Conservation (phyloP, 2,329 filamentous ascomycete genomes). For the Dothideomycetes sp. region DNA sequence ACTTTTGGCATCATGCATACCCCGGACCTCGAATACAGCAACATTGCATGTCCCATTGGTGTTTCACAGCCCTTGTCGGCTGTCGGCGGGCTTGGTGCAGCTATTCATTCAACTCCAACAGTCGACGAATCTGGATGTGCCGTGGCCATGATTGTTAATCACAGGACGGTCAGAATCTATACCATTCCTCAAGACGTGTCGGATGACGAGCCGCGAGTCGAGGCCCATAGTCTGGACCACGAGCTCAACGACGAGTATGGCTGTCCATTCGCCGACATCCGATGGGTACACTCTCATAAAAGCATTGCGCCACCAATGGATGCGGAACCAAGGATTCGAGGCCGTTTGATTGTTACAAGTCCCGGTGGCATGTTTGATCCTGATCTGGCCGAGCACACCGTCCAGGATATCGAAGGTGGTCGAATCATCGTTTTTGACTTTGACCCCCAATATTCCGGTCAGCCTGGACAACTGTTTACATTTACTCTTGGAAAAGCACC, state of each 20-base stretch:
- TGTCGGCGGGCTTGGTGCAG: slow-evolving; percentile 24
- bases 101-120: slow-evolving; percentile 23
- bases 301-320: slow-evolving; percentile 8
- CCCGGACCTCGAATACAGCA: slow-evolving; percentile 22
- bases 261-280: slow-evolving; percentile 23
- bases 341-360: slow-evolving; percentile 24
- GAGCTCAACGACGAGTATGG: slow-evolving; percentile 26
- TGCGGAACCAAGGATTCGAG: slow-evolving; percentile 18
- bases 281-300: slow-evolving; percentile 21
- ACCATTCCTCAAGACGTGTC: slow-evolving; percentile 20
- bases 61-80: slow-evolving; percentile 25
- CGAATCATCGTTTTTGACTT: slow-evolving; percentile 25
- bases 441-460: slow-evolving; percentile 23
- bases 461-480: slow-evolving; percentile 24
- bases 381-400: slow-evolving; percentile 17
- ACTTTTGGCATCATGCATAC: slow-evolving; percentile 25
- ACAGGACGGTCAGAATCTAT: slow-evolving; percentile 24
- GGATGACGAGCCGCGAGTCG: slow-evolving; percentile 18
- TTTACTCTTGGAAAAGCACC: slow-evolving; percentile 23
- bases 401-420: slow-evolving; percentile 24
- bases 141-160: slow-evolving; percentile 27
- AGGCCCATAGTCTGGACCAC: slow-evolving; percentile 27
- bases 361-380: slow-evolving; percentile 22
- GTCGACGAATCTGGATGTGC: slow-evolving; percentile 25
- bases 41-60: slow-evolving; percentile 25